Evolutionary conservation across 192 early-diverging fungal genomes (phyloP).

Genomic region (Gryganskiella cystojenkinii): DNA sequence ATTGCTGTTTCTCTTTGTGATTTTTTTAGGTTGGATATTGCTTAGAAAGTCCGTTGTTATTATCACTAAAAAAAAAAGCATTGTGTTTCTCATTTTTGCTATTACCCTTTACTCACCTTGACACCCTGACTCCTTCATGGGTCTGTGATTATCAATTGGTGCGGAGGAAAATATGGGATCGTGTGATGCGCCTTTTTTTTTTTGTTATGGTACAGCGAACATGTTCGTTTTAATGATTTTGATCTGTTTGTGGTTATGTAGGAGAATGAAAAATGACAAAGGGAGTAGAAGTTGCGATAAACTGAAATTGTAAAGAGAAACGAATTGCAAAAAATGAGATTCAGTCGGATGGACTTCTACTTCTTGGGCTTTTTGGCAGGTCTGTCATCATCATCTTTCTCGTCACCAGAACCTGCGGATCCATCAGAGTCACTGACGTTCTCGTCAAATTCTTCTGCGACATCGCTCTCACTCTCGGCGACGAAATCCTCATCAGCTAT

Average conservation of each 20-base stretch:
- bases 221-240: no score
- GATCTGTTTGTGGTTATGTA: background rate
- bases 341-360: constrained; percentile 15
- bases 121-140: no score
- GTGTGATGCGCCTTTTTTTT: no score
- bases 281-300: background rate
- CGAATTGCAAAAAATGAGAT: background rate
- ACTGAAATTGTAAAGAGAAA: background rate
- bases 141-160: no score
- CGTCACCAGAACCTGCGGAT: constrained; percentile 14
- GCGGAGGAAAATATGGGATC: no score
- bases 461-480: constrained; percentile 79
- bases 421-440: constrained; percentile 54
- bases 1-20: background rate
- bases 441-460: constrained; percentile 82
- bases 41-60: constrained; percentile 13
- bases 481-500: constrained; percentile 92
- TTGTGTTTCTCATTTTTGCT: background rate
- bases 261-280: background rate
- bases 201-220: no score
- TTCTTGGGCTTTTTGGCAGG: constrained; percentile 48
- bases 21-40: constrained; percentile 34
- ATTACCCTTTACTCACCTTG: no score
- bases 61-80: constrained; percentile 9
- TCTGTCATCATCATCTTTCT: constrained; percentile 11